Evolutionary conservation across 192 early-diverging fungal genomes (phyloP), one percentile per base, ranked within the genome.

Genomic region (Ambispora gerdemannii): DNA sequence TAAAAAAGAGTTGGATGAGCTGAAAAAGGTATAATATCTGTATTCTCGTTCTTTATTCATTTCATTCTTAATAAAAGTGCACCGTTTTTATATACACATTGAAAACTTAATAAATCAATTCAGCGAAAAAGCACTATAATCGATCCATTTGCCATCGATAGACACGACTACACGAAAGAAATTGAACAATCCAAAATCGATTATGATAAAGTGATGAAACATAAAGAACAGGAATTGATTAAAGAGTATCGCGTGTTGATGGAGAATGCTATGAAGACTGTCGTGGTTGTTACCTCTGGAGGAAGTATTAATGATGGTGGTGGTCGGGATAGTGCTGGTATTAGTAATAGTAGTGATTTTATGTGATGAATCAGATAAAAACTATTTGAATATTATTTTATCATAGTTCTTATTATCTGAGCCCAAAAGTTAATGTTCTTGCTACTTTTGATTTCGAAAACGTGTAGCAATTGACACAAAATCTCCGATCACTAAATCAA

Each of bases 231-330:
- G 34, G 50, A 52, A 33, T 51, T 67, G 31, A 32, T 67, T 10
- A 67, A 33, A 52, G 65, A 67, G 15, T 67, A 67, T 52, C 11
- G 65, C 3, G 22, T 52, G 3, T 27, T 34, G 31, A 52, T 67
- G 50, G 65, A 67, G 11, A 47, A 52, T 3, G 50, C 50, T 33
- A 31, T 67, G 30, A 52, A 47, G 33, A 47, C 38, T 50, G 47
- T 20, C 20, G 15, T 3, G 20, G 51, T 43, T 43, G 6, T 43
- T 6, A 43, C 38, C 6, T 43, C 38, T 43, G 38, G 38, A 6
- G 7, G 7, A 15, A 43, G 38, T 43, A 43, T 10, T 15, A 15
- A 6, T 43, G 6, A 43, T 43, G 15, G 15, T 10, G 38, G 38
- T 43, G 38, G n/a, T n/a, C n/a, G n/a, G n/a, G n/a, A n/a, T n/a